A percentile compares a stretch with the other conserved stretches of the same genome.
Evolutionary conservation across 371 early-diverging fungal genomes (phyloP).

Genomic region (Lichtheimia ramosa): DNA sequence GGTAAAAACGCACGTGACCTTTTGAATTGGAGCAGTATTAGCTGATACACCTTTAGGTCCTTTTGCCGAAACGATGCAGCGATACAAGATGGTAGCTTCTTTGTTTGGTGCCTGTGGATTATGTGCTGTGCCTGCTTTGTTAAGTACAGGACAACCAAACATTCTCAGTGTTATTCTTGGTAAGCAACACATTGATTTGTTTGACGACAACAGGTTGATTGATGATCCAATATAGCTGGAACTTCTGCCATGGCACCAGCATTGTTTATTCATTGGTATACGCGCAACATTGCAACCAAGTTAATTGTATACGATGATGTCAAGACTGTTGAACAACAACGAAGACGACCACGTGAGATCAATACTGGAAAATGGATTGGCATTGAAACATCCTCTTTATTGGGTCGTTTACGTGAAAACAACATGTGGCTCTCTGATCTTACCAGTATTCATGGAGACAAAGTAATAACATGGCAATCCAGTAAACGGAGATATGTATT

Average conservation of each 20-base stretch:
- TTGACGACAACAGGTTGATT: no score
- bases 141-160: constrained; percentile 41
- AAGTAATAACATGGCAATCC: constrained; percentile 30
- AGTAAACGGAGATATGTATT: constrained; percentile 22
- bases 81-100: constrained; percentile 51
- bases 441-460: constrained; percentile 4
- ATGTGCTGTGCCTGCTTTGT: constrained; percentile 41
- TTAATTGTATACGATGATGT: constrained; percentile 44
- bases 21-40: no score
- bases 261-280: constrained; percentile 41
- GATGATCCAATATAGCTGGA: constrained; percentile 25
- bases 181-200: constrained; percentile 5
- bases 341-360: constrained; percentile 36
- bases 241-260: constrained; percentile 41
- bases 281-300: constrained; percentile 35
- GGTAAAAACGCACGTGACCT: constrained; percentile 20
- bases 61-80: constrained; percentile 41
- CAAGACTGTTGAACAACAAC: constrained; percentile 37
- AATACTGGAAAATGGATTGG: constrained; percentile 35
- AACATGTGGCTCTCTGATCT: constrained; percentile 38
- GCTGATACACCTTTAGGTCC: no score
- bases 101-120: constrained; percentile 48
- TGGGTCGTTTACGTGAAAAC: constrained; percentile 31
- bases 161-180: constrained; percentile 31
- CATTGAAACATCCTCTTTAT: constrained; percentile 35